Conservation (phyloP, 768 basidiomycete genomes). For the Hypsizygus marmoreus region DNA sequence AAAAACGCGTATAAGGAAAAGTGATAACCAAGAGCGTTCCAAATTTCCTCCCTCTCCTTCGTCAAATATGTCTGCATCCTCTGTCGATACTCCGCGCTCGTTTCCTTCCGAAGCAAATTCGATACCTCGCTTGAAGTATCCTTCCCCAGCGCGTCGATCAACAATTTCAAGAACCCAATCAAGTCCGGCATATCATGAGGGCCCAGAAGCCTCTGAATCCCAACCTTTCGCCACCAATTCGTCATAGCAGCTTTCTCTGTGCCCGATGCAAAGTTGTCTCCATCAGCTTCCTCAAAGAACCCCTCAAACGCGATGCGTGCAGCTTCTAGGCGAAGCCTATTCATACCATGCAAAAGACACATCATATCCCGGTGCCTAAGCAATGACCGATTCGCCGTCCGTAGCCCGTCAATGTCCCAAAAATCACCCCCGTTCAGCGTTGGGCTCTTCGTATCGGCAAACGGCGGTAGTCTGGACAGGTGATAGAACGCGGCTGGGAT, state of each 20-base stretch:
- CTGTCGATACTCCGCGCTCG: conserved; percentile 6
- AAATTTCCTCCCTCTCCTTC: conserved; percentile 8
- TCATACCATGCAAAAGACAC: conserved; percentile 6
- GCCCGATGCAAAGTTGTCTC: background rate
- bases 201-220: conserved; percentile 6
- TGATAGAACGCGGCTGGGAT: conserved; percentile 17
- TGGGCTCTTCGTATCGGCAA: conserved; percentile 7
- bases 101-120: background rate
- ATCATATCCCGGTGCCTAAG: conserved; percentile 12
- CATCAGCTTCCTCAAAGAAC: conserved; percentile 3
- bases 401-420: conserved; percentile 5
- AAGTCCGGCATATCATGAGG: conserved; percentile 9
- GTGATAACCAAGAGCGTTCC: conserved; percentile 1
- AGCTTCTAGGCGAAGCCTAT: conserved; percentile 3
- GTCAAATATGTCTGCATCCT: conserved; percentile 9
- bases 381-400: conserved; percentile 8
- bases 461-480: conserved; percentile 11
- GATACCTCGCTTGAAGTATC: background rate
- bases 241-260: conserved; percentile 7
- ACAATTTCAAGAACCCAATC: conserved; percentile 4
- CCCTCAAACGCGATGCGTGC: conserved; percentile 1
- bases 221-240: conserved; percentile 14
- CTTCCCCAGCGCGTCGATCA: conserved; percentile 6
- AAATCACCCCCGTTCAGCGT: background rate
- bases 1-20: conserved; percentile 9